These are phyloP conservation scores for Dioszegia crocea DNA, from an alignment of 768 basidiomycete genomes.

Conservation along the genomic window DNA sequence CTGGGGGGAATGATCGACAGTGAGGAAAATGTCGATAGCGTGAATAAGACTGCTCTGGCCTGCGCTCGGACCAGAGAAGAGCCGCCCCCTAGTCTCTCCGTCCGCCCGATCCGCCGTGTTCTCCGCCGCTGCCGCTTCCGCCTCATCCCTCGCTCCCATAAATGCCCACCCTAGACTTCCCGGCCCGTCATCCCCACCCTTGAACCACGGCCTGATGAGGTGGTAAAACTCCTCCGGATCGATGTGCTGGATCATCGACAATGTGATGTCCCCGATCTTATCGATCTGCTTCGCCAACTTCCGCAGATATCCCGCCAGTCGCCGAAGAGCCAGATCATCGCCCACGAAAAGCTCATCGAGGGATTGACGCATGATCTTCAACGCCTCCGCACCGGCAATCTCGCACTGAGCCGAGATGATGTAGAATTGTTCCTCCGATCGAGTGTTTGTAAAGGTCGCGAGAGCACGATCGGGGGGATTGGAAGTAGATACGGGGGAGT, in stretches of 20 bases:
- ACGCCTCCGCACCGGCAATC: slow-evolving; percentile 73
- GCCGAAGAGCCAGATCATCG: slow-evolving; percentile 61
- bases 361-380: slow-evolving; percentile 75
- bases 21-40: slow-evolving; percentile 49
- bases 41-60: slow-evolving; percentile 87
- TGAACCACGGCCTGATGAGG: slow-evolving; percentile 86
- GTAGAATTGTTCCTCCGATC: slow-evolving; percentile 83
- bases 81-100: slow-evolving; percentile 17
- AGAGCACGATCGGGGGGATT: slow-evolving; percentile 58
- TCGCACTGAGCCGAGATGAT: slow-evolving; percentile 81
- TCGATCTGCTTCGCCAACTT: slow-evolving; percentile 64
- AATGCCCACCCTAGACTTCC: slow-evolving; percentile 56
- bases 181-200: slow-evolving; percentile 64
- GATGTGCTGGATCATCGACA: slow-evolving; percentile 65
- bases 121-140: slow-evolving; percentile 39
- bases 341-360: slow-evolving; percentile 88
- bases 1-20: slow-evolving; percentile 53
- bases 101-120: slow-evolving; percentile 13
- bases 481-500: slow-evolving; percentile 17
- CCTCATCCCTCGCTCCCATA: slow-evolving; percentile 63
- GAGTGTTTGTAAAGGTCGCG: slow-evolving; percentile 65
- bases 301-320: slow-evolving; percentile 65
- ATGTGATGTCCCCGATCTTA: slow-evolving; percentile 61
- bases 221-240: slow-evolving; percentile 78
- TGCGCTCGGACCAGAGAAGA: slow-evolving; percentile 80